Conservation (phyloP, 2,329 filamentous ascomycete species). For the Alternaria ethzedia region DNA sequence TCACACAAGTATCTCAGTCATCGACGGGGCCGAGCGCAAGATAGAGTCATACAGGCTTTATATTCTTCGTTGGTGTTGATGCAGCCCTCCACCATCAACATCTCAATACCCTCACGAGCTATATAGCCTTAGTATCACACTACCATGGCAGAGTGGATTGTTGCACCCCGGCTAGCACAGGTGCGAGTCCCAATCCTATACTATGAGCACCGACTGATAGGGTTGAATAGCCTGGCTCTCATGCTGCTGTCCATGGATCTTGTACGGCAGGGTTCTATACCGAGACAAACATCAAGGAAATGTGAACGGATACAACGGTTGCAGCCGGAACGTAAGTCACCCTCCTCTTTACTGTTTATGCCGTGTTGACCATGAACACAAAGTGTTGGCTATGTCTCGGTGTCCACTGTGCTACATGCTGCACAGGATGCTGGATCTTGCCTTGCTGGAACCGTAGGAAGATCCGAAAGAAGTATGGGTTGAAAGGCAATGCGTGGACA, state of each 20-base stretch:
- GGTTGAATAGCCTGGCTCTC: not conserved
- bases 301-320: not conserved
- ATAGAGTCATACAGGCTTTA: not conserved
- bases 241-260: not conserved
- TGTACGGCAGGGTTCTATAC: not conserved
- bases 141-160: not conserved
- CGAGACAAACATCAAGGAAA: not conserved
- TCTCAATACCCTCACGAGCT: not conserved
- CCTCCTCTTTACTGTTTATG: too few species aligned
- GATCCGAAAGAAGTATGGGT: too few species aligned
- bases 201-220: accelerated
- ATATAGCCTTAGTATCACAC: not conserved
- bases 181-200: accelerated
- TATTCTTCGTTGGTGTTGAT: not conserved
- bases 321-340: too few species aligned
- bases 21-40: not conserved
- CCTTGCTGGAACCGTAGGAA: too few species aligned
- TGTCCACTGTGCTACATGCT: too few species aligned
- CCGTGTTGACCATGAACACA: too few species aligned
- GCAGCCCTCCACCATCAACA: not conserved
- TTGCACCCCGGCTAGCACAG: not conserved
- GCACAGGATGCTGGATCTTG: too few species aligned
- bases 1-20: not conserved
- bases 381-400: too few species aligned
- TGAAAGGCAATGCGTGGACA: too few species aligned